Evolutionary conservation across 768 basidiomycete species (phyloP), one percentile per base, ranked within the genome.

Genomic region (Suillus americanus): DNA sequence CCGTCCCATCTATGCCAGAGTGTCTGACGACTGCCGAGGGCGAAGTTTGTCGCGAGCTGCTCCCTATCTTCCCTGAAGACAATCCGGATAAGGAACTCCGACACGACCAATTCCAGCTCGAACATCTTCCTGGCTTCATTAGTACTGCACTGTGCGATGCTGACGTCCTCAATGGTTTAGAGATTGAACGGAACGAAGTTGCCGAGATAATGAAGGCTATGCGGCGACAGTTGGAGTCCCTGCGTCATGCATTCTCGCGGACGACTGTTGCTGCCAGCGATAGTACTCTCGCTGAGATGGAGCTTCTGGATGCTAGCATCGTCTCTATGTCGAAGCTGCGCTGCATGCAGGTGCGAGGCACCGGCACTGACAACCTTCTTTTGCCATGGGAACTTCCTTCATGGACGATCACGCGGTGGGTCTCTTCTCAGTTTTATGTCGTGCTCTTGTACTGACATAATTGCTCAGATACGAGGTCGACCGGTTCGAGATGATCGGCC

Each of bases 381-480:
- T 35, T 75, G 13, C 56, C 62, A 4, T 61, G 65, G 12, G 73
- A 77, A 41, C 69, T 91, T 40, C 91, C 91, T 0, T 83, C 80
- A 66, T 92, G 91, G 91, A 91, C 91, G 3, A 91, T 92, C 70
- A 92, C 91, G 6, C 79, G 81, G 86, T 85, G 67, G 48, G 75
- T 65, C 35, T 56, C n/a, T 28, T 59, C 35, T n/a, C 20, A 13
- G 30, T 54, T 54, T 54, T 1, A 35, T 54, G 5, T 13, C 5
- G 6, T 13, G 5, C 20, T 35, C 30, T 6, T n/a, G 53, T 54
- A n/a, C 30, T n/a, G 6, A 54, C 20, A 35, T 13, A n/a, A n/a
- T 28, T 68, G 56, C 66, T 57, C 60, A 86, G 86, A 60, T 91
- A 89, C 69, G 94, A 95, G 75, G 84, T 95, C 48, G 88, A 89